phyloP scores from a whole-genome alignment of 2,329 filamentous ascomycete species.

The Leptoxyphium fumago region DNA sequence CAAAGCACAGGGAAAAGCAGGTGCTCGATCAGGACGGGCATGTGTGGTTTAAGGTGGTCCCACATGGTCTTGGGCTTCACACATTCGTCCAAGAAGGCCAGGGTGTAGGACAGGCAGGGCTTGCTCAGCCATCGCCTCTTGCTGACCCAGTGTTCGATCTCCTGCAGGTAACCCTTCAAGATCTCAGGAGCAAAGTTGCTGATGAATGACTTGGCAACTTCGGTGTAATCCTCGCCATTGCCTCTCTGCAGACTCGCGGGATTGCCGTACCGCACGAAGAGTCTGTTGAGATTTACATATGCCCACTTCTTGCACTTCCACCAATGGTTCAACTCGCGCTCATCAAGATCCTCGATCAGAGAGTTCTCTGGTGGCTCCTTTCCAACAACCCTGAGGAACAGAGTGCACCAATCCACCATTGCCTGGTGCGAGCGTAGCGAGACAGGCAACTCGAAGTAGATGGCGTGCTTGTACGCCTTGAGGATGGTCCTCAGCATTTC shows the following conservation, averaged over 20 bases:
- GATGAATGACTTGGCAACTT: conserved; percentile 83
- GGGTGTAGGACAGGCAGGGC: conserved; percentile 79
- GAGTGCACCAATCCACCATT: conserved; percentile 89
- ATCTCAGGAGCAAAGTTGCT: conserved; percentile 89
- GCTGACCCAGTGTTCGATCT: conserved; percentile 95
- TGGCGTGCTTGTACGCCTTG: conserved; percentile 96
- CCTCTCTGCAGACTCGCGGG: conserved; percentile 57
- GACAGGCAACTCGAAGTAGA: conserved; percentile 75
- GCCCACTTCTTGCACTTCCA: conserved; percentile 99
- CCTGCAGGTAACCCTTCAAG: conserved; percentile 79
- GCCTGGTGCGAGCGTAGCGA: conserved; percentile 64
- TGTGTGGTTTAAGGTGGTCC: conserved; percentile 81
- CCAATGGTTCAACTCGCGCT: conserved; percentile 91
- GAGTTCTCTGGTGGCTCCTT: conserved; percentile 69
- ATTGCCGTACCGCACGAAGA: conserved; percentile 91
- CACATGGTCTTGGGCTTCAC: conserved; percentile 96
- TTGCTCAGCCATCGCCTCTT: conserved; percentile 93
- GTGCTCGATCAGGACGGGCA: conserved; percentile 85
- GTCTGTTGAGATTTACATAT: conserved; percentile 89
- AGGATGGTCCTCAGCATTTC: conserved; percentile 93
- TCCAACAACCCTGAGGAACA: conserved; percentile 80
- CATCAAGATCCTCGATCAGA: conserved; percentile 64
- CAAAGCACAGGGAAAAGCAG: conserved; percentile 93
- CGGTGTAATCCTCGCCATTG: conserved; percentile 61
- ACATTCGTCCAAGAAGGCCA: conserved; percentile 93